A percentile compares a stretch with the other conserved stretches of the same genome.
phyloP scores from a whole-genome alignment of 2,329 filamentous ascomycete species.

The Colletotrichum costaricense region DNA sequence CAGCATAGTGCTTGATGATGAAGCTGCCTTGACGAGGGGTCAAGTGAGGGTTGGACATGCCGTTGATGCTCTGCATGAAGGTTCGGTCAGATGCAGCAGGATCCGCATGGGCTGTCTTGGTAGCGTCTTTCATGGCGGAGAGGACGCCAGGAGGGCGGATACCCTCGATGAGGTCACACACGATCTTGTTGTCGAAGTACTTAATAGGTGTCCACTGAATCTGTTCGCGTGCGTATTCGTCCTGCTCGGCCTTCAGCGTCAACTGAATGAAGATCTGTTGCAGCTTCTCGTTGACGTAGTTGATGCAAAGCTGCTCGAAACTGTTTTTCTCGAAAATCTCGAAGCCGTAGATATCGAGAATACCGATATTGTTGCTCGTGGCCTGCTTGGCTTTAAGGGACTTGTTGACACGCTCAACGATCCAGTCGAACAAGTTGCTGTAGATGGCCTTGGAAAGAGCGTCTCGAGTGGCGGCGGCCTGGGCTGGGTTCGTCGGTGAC shows the following conservation, averaged over 20 bases:
- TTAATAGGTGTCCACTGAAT: constrained; percentile 99
- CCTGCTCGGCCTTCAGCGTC: constrained; percentile 95
- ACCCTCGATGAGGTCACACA: constrained; percentile 96
- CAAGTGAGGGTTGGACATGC: constrained; percentile 91
- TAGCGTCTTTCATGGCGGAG: constrained; percentile 96
- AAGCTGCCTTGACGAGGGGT: constrained; percentile 94
- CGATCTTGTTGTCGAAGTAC: constrained; percentile 99
- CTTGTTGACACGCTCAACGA: constrained; percentile 90
- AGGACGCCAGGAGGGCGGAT: constrained; percentile 91
- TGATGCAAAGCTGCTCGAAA: constrained; percentile 99
- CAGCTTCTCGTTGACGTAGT: constrained; percentile 99
- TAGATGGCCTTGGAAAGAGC: constrained; percentile 96
- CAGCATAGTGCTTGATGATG: constrained; percentile 98
- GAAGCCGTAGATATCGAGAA: constrained; percentile 98
- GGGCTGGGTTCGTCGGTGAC: constrained; percentile 85
- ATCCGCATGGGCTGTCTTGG: constrained; percentile 97
- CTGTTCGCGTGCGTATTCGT: constrained; percentile 95
- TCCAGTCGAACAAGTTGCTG: constrained; percentile 98
- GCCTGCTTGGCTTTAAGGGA: constrained; percentile 83
- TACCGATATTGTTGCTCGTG: constrained; percentile 88
- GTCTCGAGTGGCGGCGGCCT: constrained; percentile 88
- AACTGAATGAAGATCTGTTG: constrained; percentile 99
- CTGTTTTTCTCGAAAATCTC: constrained; percentile 99
- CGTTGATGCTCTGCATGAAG: constrained; percentile 93
- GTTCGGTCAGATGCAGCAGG: constrained; percentile 94